Evolutionary conservation across 2,329 filamentous ascomycete species (phyloP).

Genomic region (Tolypocladium tropicale): DNA sequence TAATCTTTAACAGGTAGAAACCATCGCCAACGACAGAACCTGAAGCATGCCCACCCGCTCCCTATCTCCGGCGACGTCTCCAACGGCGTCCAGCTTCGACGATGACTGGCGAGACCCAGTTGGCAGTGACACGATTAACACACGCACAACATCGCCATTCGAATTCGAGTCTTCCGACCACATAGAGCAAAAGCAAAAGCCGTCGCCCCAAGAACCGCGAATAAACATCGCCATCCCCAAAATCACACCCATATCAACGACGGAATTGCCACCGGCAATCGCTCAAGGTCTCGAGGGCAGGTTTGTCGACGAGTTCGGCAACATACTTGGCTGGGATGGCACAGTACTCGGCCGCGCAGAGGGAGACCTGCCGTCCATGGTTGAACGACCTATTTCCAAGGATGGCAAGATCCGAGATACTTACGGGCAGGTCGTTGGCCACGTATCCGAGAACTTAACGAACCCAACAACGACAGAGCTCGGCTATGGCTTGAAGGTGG

Average conservation of each 20-base stretch:
- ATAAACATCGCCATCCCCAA: constrained; percentile 24
- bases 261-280: constrained; percentile 21
- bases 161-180: background rate
- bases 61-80: background rate
- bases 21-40: background rate
- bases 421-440: constrained; percentile 70
- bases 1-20: background rate
- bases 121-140: background rate
- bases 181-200: background rate
- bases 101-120: background rate
- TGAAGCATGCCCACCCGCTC: background rate
- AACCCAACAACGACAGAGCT: constrained; percentile 41
- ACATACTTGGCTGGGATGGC: constrained; percentile 38
- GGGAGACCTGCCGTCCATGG: constrained; percentile 45
- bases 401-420: constrained; percentile 54
- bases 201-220: background rate
- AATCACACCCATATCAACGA: constrained; percentile 27
- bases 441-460: constrained; percentile 50
- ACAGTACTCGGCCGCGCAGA: constrained; percentile 40
- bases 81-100: background rate
- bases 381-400: constrained; percentile 34
- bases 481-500: constrained; percentile 42
- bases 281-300: constrained; percentile 35
- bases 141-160: background rate
- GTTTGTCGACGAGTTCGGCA: constrained; percentile 42